These are phyloP conservation scores for Lolium perenne DNA, from an alignment of 176 grass and related monocot species.

Conservation along the genomic window DNA sequence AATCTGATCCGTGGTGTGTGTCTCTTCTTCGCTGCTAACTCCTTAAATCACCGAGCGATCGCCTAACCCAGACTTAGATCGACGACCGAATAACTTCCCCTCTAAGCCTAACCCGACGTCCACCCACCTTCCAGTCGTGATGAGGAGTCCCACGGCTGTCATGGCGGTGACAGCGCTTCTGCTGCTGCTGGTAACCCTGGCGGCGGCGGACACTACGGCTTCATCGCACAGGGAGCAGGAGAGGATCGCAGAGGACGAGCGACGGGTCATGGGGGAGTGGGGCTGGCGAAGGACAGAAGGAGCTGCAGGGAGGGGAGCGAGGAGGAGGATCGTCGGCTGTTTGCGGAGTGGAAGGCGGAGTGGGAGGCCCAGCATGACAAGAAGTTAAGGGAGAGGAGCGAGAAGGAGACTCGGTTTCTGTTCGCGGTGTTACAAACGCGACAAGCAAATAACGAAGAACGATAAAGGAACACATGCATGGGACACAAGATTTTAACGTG, in stretches of 20 bases:
- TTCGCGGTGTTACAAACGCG: too few species aligned
- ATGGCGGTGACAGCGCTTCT: constrained; percentile 1
- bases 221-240: not conserved
- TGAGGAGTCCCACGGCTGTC: constrained; percentile 1
- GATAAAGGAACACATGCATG: too few species aligned
- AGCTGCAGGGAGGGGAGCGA: not conserved
- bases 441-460: too few species aligned
- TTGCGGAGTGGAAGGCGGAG: not conserved
- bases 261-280: not conserved
- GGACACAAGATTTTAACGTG: too few species aligned
- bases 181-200: not conserved
- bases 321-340: not conserved
- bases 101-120: not conserved
- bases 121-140: not conserved
- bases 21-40: not conserved
- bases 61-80: not conserved
- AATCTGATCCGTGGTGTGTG: not conserved
- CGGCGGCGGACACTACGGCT: not conserved
- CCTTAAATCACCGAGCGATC: not conserved
- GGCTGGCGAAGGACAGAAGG: not conserved
- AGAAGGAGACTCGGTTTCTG: too few species aligned
- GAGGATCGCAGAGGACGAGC: not conserved
- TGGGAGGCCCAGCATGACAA: too few species aligned
- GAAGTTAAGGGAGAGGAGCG: too few species aligned
- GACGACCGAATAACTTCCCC: not conserved